Percentiles rank a stretch among this genome's conserved stretches.
phyloP scores from a whole-genome alignment of 2,329 filamentous ascomycete genomes.

The Pseudohalonectria lignicola region DNA sequence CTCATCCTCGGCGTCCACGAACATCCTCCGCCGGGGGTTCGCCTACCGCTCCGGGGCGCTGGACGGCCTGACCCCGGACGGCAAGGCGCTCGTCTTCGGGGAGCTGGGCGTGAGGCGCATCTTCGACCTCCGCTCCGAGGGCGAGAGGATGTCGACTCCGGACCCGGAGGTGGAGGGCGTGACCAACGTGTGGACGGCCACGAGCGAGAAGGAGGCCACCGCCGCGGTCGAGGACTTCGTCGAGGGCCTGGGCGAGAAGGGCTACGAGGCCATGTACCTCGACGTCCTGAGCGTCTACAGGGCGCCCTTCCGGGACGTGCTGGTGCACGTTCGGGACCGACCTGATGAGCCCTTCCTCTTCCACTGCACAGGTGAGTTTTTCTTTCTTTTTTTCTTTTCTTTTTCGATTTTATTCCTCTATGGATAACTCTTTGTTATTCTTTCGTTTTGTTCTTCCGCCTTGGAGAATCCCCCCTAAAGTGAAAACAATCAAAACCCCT shows the following conservation, averaged over 20 bases:
- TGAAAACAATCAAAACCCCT: no score
- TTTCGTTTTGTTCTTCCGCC: slow-evolving; percentile 3
- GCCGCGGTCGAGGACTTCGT: slow-evolving; percentile 29
- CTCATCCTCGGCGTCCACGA: no score
- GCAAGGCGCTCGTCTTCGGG: slow-evolving; percentile 21
- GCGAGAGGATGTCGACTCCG: slow-evolving; percentile 29
- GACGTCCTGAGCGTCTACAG: slow-evolving; percentile 30
- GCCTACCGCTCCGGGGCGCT: slow-evolving; percentile 37
- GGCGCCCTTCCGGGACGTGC: slow-evolving; percentile 28
- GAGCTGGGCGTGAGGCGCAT: slow-evolving; percentile 28
- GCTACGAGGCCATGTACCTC: slow-evolving; percentile 34
- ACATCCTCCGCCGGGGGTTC: slow-evolving; percentile 26
- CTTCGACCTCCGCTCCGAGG: slow-evolving; percentile 38
- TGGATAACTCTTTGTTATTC: not conserved
- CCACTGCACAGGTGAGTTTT: slow-evolving; percentile 40
- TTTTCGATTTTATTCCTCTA: not conserved
- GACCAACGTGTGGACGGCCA: slow-evolving; percentile 31
- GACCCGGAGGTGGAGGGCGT: slow-evolving; percentile 32
- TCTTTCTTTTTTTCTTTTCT: not conserved
- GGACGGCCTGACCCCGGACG: slow-evolving; percentile 19
- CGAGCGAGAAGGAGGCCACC: slow-evolving; percentile 21
- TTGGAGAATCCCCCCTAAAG: no score
- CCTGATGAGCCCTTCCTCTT: slow-evolving; percentile 34
- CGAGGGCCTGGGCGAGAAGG: slow-evolving; percentile 29
- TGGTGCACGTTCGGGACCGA: slow-evolving; percentile 35